A percentile compares a stretch with the other conserved stretches of the same genome.
Conservation (phyloP, 2,329 filamentous ascomycete species). For the Tothia fuscella region DNA sequence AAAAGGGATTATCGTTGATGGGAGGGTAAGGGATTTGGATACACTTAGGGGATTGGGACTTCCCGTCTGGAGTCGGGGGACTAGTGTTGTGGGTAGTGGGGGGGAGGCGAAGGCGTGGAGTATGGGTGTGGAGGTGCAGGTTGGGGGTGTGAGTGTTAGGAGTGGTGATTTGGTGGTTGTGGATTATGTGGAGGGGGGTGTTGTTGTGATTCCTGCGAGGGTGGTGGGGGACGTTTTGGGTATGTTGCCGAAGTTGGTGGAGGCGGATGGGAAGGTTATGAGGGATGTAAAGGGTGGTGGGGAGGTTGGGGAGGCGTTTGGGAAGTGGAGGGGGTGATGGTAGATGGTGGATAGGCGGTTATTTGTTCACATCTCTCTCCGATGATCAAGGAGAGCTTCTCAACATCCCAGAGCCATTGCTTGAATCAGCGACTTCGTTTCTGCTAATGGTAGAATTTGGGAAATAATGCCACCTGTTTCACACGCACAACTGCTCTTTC, state of each 20-base stretch:
- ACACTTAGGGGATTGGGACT: constrained; percentile 45
- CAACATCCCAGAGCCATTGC: too few relatives aligned
- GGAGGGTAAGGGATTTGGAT: constrained; percentile 53
- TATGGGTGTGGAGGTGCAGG: constrained; percentile 27
- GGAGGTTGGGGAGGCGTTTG: constrained; percentile 55
- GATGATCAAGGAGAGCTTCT: too few relatives aligned
- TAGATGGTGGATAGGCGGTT: too few relatives aligned
- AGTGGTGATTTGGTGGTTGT: constrained; percentile 57
- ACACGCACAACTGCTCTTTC: too few relatives aligned
- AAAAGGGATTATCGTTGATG: constrained; percentile 53
- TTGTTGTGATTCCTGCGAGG: constrained; percentile 53
- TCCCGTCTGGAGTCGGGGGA: constrained; percentile 47
- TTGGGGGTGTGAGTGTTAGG: constrained; percentile 19
- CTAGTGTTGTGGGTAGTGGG: constrained; percentile 47
- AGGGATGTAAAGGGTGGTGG: constrained; percentile 51
- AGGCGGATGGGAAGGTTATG: constrained; percentile 32
- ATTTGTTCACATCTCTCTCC: too few relatives aligned
- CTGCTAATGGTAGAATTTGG: too few relatives aligned
- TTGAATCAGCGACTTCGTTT: too few relatives aligned
- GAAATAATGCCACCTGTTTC: too few relatives aligned
- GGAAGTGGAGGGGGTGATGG: constrained; percentile 31
- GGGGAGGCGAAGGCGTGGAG: constrained; percentile 46
- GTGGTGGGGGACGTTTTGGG: constrained; percentile 49
- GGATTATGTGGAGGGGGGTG: constrained; percentile 53
- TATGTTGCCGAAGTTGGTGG: constrained; percentile 40